Percentiles rank a stretch among this genome's conserved stretches.
Conservation (phyloP, 2,329 filamentous ascomycete species). For the Achaetomium macrosporum region DNA sequence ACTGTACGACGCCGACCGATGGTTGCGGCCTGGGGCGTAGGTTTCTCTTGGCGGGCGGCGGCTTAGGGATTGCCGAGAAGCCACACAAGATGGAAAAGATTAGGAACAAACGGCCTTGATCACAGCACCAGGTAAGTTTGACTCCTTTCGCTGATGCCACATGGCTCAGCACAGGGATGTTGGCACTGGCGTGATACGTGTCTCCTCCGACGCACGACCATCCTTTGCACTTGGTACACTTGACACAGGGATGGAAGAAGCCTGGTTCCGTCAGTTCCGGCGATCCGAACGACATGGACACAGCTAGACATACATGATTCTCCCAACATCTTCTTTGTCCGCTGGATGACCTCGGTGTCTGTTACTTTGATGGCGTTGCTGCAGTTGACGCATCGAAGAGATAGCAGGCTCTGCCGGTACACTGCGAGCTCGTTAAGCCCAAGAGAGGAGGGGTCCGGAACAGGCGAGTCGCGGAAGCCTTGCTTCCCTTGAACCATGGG, state of each 20-base stretch:
- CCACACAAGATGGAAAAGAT: conserved; percentile 25
- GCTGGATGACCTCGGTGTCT: not conserved
- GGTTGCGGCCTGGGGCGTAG: not conserved
- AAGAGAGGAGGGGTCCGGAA: too few relatives aligned
- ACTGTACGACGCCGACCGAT: not conserved
- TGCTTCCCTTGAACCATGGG: too few relatives aligned
- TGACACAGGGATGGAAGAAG: conserved; percentile 11
- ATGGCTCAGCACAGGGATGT: not conserved
- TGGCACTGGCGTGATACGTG: not conserved
- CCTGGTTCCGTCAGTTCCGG: conserved; percentile 11
- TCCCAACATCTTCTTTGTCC: conserved; percentile 3
- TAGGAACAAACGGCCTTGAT: conserved; percentile 22
- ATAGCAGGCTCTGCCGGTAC: not conserved
- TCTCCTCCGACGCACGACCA: conserved; percentile 15
- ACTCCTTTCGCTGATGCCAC: not conserved
- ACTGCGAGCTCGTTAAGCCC: not conserved
- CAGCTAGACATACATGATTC: not conserved
- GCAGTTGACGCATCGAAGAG: conserved; percentile 5
- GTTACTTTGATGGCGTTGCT: not conserved
- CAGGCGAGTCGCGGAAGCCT: too few relatives aligned
- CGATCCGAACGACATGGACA: not conserved
- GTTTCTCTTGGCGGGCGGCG: not conserved
- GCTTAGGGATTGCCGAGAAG: not conserved
- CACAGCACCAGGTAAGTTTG: conserved; percentile 24
- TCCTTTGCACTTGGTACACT: conserved; percentile 15